These are phyloP conservation scores for Cenococcum geophilum DNA, from an alignment of 495 filamentous ascomycete genomes.

Conservation along the genomic window DNA sequence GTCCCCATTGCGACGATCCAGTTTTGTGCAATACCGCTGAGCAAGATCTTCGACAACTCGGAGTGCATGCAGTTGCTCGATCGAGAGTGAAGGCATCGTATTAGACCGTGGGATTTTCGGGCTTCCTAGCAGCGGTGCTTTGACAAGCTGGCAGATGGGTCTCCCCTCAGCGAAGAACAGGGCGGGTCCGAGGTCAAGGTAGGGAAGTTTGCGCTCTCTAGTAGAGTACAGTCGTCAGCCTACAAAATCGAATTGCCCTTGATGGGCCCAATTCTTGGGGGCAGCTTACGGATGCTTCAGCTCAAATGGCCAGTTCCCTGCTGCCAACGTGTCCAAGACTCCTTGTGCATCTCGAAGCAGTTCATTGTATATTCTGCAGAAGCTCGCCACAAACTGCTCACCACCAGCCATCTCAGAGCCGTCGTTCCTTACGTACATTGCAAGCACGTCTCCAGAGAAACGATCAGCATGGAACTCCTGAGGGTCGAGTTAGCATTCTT, in stretches of 20 bases:
- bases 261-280: not conserved
- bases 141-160: conserved; percentile 29
- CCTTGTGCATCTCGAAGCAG: conserved; percentile 20
- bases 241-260: not conserved
- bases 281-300: conserved; percentile 24
- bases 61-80: conserved; percentile 20
- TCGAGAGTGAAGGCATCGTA: conserved; percentile 18
- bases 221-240: not conserved
- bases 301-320: conserved; percentile 28
- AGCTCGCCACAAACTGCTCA: conserved; percentile 29
- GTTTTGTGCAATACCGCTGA: conserved; percentile 15
- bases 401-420: conserved; percentile 23
- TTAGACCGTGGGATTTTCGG: conserved; percentile 17
- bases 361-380: conserved; percentile 30
- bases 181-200: conserved; percentile 22
- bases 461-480: conserved; percentile 30
- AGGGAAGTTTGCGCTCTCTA: conserved; percentile 2
- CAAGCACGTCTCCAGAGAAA: conserved; percentile 30
- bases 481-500: not conserved
- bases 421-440: conserved; percentile 26
- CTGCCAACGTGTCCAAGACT: conserved; percentile 26
- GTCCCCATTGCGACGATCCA: conserved; percentile 28
- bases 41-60: conserved; percentile 21
- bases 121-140: conserved; percentile 25
- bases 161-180: conserved; percentile 26